Evolutionary conservation across 257 asterid genomes (phyloP).

Genomic region (Leptodermis oblonga): DNA sequence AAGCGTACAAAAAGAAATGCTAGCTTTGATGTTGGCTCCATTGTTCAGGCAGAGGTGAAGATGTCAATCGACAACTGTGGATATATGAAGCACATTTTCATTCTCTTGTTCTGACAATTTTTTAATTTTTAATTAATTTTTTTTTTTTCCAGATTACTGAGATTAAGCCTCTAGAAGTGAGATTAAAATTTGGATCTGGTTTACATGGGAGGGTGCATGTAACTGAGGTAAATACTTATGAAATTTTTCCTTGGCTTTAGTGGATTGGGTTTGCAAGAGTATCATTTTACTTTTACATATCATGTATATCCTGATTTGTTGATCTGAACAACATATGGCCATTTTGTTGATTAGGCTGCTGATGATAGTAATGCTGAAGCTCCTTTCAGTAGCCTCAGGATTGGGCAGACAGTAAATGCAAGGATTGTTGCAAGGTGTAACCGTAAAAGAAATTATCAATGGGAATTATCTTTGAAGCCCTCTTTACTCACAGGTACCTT

Average conservation of each 20-base stretch:
- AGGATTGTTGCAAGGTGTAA: conserved; percentile 66
- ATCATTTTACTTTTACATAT: not conserved
- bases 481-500: conserved; percentile 59
- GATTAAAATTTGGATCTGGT: conserved; percentile 84
- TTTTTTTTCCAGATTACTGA: conserved; percentile 78
- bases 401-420: conserved; percentile 75
- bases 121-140: too few relatives aligned
- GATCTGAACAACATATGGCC: conserved; percentile 11
- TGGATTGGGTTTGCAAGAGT: not conserved
- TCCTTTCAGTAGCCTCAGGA: conserved; percentile 51
- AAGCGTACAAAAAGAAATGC: conserved; percentile 74
- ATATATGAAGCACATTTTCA: conserved; percentile 9
- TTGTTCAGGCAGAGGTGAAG: conserved; percentile 78
- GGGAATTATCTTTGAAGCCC: conserved; percentile 82
- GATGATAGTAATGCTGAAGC: conserved; percentile 58
- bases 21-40: conserved; percentile 63
- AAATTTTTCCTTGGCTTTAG: not conserved
- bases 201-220: conserved; percentile 77
- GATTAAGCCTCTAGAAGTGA: conserved; percentile 77
- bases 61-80: conserved; percentile 4
- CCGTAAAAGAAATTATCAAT: conserved; percentile 43
- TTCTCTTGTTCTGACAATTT: conserved; percentile 7
- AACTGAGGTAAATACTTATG: conserved; percentile 62
- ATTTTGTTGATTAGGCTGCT: conserved; percentile 44
- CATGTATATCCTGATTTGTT: not conserved